phyloP scores from a whole-genome alignment of 2,329 filamentous ascomycete genomes.

The Shiraia bambusicola region DNA sequence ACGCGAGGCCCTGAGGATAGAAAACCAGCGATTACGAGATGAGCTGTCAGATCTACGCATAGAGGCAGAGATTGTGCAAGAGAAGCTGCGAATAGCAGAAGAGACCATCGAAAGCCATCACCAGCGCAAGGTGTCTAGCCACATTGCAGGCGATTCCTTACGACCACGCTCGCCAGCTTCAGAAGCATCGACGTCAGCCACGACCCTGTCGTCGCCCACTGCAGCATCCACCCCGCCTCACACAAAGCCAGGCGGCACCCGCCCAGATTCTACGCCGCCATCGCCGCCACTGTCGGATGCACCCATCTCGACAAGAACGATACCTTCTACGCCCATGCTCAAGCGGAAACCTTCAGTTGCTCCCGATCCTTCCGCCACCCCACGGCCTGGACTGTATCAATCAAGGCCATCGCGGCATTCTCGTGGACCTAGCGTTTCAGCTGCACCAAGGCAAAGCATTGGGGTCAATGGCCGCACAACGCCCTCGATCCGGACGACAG shows the following conservation, averaged over 20 bases:
- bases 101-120: conserved; percentile 52
- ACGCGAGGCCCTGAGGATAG: conserved; percentile 83
- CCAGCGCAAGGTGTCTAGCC: conserved; percentile 53
- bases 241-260: conserved; percentile 61
- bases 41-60: conserved; percentile 92
- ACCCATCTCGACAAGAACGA: conserved; percentile 57
- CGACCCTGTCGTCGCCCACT: conserved; percentile 82
- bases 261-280: conserved; percentile 77
- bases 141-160: conserved; percentile 51
- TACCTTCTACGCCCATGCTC: conserved; percentile 45
- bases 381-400: conserved; percentile 54
- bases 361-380: conserved; percentile 55
- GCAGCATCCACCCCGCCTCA: conserved; percentile 82
- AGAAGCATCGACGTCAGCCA: conserved; percentile 76
- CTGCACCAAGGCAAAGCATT: conserved; percentile 37
- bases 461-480: conserved; percentile 45
- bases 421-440: conserved; percentile 61
- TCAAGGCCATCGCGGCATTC: conserved; percentile 52
- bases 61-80: conserved; percentile 88
- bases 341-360: conserved; percentile 50
- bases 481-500: conserved; percentile 45
- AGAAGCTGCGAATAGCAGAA: conserved; percentile 80
- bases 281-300: conserved; percentile 92
- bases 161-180: conserved; percentile 69
- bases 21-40: conserved; percentile 84